These are phyloP conservation scores for Aspergillus intermedius DNA, from an alignment of 2,329 filamentous ascomycete species.

Conservation along the genomic window DNA sequence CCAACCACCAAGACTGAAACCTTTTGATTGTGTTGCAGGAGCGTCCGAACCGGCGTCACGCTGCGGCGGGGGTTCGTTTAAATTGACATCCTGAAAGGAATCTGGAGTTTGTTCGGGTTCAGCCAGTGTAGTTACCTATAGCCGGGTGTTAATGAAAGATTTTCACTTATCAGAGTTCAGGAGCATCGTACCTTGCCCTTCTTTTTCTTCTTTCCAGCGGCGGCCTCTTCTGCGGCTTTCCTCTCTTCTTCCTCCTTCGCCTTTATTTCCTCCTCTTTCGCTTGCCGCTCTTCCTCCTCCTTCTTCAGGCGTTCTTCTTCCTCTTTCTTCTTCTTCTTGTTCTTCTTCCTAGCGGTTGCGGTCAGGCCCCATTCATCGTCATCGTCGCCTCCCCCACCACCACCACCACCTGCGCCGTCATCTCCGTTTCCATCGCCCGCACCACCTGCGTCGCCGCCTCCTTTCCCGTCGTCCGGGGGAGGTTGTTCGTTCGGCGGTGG, in stretches of 20 bases:
- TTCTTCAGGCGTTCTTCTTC: constrained; percentile 26
- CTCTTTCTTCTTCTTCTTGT: constrained; percentile 31
- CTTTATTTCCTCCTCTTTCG: constrained; percentile 22
- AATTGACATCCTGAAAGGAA: constrained; percentile 63
- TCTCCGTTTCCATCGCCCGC: constrained; percentile 25
- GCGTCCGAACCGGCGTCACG: constrained; percentile 50
- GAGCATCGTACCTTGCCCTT: constrained; percentile 46
- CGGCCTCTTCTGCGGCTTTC: constrained; percentile 22
- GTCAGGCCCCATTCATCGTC: constrained; percentile 32
- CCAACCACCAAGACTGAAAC: constrained; percentile 51
- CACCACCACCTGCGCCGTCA: constrained; percentile 22
- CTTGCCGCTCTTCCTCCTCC: constrained; percentile 20
- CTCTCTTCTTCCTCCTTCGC: constrained; percentile 21
- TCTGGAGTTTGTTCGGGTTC: constrained; percentile 36
- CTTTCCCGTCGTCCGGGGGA: constrained; percentile 6
- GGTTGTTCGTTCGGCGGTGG: constrained; percentile 14
- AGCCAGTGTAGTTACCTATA: constrained; percentile 11
- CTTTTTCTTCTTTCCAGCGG: constrained; percentile 48
- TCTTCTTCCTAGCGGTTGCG: constrained; percentile 23
- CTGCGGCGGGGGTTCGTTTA: constrained; percentile 55
- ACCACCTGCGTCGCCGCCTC: constrained; percentile 26
- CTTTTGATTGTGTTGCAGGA: constrained; percentile 28
- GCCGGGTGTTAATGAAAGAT: background rate
- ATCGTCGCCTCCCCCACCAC: constrained; percentile 28
- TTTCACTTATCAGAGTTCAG: too few relatives aligned